A percentile compares a stretch with the other conserved stretches of the same genome.
phyloP scores from a whole-genome alignment of 176 grass and related monocot genomes.

The Triticum monococcum region DNA sequence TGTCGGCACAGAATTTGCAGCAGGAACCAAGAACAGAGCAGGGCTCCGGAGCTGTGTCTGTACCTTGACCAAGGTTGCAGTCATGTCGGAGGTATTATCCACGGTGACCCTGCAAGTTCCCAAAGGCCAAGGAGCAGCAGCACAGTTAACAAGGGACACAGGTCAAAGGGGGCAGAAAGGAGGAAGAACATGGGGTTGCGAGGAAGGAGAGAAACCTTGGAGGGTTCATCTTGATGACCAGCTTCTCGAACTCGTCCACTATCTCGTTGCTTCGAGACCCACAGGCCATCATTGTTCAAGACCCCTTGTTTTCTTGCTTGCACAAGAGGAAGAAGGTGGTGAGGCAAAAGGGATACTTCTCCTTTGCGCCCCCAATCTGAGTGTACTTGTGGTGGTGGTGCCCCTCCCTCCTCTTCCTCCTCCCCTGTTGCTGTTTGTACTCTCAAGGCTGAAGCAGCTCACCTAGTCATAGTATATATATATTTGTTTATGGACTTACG shows the following conservation, averaged over 20 bases:
- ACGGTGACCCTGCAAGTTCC: conserved; percentile 67
- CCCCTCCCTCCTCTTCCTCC: not conserved
- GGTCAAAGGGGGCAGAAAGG: conserved; percentile 16
- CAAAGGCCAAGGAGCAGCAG: conserved; percentile 25
- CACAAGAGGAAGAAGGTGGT: not conserved
- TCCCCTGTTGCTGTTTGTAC: conserved; percentile 15
- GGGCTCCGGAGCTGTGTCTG: not conserved
- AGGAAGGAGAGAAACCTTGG: conserved; percentile 59
- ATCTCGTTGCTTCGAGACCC: conserved; percentile 70
- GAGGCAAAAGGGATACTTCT: conserved; percentile 37
- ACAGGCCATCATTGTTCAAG: conserved; percentile 58
- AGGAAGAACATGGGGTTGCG: not conserved
- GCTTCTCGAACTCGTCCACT: conserved; percentile 90
- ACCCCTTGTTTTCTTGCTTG: not conserved
- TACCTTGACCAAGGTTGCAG: conserved; percentile 89
- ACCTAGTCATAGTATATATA: conserved; percentile 47
- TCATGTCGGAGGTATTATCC: conserved; percentile 75
- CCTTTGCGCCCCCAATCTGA: conserved; percentile 41
- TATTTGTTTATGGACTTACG: not conserved
- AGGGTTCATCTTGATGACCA: conserved; percentile 94
- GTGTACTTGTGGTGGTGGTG: conserved; percentile 15
- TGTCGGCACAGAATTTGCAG: conserved; percentile 22
- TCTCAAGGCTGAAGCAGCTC: conserved; percentile 33
- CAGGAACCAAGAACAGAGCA: conserved; percentile 35
- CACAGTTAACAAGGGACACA: conserved; percentile 10